phyloP scores from a whole-genome alignment of 208 protist genomes.

The Leishmania gerbilli region DNA sequence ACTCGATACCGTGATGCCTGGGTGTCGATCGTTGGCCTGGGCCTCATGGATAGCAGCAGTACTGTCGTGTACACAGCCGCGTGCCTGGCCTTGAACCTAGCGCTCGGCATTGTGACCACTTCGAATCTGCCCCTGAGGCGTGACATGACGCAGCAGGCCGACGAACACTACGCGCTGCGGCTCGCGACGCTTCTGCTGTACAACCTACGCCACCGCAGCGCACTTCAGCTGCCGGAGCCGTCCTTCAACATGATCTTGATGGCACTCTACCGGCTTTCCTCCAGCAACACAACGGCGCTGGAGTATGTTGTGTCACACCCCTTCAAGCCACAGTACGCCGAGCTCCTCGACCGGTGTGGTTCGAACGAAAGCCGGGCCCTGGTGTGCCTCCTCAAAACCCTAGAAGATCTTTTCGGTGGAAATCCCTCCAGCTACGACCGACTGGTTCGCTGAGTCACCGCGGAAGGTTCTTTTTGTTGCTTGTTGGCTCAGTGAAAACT shows the following conservation, averaged over 20 bases:
- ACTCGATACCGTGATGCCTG: constrained; percentile 41
- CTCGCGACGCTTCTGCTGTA: constrained; percentile 72
- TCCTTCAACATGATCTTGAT: constrained; percentile 77
- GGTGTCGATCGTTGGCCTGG: constrained; percentile 65
- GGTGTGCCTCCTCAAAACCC: constrained; percentile 60
- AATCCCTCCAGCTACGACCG: neutral
- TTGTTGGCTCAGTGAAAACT: neutral
- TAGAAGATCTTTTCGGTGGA: constrained; percentile 44
- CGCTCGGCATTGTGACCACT: constrained; percentile 42
- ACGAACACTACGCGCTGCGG: constrained; percentile 30
- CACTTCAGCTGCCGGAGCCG: constrained; percentile 51
- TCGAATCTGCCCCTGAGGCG: constrained; percentile 35
- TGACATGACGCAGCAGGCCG: constrained; percentile 24
- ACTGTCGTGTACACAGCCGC: constrained; percentile 75
- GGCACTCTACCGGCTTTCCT: constrained; percentile 59
- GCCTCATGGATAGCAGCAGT: constrained; percentile 50
- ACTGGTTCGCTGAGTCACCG: neutral
- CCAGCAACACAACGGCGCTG: constrained; percentile 39
- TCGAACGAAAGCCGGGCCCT: constrained; percentile 74
- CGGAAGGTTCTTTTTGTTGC: neutral
- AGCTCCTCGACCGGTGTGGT: constrained; percentile 37
- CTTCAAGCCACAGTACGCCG: constrained; percentile 43
- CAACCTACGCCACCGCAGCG: constrained; percentile 42
- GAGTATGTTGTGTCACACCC: constrained; percentile 36
- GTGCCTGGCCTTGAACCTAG: constrained; percentile 71